Evolutionary conservation across 441 rosid genomes (phyloP).

Genomic region (Euphorbia celastroides): DNA sequence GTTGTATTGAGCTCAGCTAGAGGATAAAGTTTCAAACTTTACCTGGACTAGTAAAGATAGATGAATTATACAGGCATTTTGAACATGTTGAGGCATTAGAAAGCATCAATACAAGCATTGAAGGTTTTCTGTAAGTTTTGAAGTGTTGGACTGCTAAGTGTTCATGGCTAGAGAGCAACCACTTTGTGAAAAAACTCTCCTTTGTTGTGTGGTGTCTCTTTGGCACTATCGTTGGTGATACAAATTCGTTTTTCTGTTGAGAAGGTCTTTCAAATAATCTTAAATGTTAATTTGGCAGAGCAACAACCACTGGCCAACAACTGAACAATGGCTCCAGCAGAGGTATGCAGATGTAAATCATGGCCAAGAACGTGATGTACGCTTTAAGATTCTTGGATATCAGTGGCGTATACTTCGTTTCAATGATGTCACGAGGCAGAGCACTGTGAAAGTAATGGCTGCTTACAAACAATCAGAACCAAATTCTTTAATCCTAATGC

Average conservation of each 20-base stretch:
- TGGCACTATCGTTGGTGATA: background rate
- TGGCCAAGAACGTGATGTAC: constrained; percentile 20
- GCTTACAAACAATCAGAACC: constrained; percentile 47
- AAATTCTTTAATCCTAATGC: constrained; percentile 51
- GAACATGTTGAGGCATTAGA: background rate
- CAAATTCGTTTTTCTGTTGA: background rate
- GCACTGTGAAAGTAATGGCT: constrained; percentile 82
- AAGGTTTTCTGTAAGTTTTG: background rate
- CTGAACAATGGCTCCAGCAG: constrained; percentile 70
- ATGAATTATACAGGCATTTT: background rate
- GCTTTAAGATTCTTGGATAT: constrained; percentile 64
- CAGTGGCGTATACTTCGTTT: constrained; percentile 38
- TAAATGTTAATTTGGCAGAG: constrained; percentile 34
- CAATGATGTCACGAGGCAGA: constrained; percentile 65
- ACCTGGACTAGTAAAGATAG: background rate
- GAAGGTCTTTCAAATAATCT: background rate
- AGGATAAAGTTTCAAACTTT: background rate
- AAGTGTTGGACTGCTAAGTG: background rate
- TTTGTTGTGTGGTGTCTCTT: background rate
- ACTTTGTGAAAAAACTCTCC: background rate
- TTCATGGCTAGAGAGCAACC: background rate
- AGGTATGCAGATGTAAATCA: constrained; percentile 39
- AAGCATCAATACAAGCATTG: background rate
- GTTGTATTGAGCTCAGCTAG: background rate
- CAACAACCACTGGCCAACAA: constrained; percentile 48